Conservation (phyloP, 1,284 basidiomycete species). For the Apiotrichum gamsii region DNA sequence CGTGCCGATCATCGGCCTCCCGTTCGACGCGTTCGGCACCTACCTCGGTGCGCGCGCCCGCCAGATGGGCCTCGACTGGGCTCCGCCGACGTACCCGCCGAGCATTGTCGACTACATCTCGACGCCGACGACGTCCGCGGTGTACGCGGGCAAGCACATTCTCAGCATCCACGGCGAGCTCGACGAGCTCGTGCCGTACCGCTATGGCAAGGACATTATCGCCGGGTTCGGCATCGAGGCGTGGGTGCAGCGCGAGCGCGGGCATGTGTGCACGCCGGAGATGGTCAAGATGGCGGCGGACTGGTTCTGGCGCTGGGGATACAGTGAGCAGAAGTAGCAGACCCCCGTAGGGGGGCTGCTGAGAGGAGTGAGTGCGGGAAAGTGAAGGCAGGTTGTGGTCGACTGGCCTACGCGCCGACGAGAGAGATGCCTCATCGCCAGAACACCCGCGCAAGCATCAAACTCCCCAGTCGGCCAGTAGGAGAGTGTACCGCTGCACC, state of each 20-base stretch:
- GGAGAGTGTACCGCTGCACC: too few relatives aligned
- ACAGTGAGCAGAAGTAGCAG: constrained; percentile 15
- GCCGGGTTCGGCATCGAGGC: constrained; percentile 38
- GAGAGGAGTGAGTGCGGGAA: too few relatives aligned
- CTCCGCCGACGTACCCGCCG: constrained; percentile 57
- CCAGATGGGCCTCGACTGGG: constrained; percentile 48
- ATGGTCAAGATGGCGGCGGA: constrained; percentile 42
- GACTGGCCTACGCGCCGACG: too few relatives aligned
- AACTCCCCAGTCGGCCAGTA: too few relatives aligned
- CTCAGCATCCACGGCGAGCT: constrained; percentile 57
- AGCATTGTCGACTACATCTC: constrained; percentile 53
- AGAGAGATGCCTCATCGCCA: too few relatives aligned
- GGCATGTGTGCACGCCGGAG: constrained; percentile 45
- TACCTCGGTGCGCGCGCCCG: constrained; percentile 56
- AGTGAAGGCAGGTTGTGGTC: too few relatives aligned
- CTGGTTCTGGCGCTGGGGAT: constrained; percentile 44
- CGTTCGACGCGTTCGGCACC: constrained; percentile 60
- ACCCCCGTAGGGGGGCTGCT: too few relatives aligned
- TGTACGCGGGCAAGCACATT: constrained; percentile 63
- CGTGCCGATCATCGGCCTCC: constrained; percentile 68
- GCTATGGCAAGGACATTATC: constrained; percentile 32
- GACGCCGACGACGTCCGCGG: constrained; percentile 49
- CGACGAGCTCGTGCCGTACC: constrained; percentile 43
- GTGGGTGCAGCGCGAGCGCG: constrained; percentile 41
- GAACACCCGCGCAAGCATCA: too few relatives aligned